phyloP scores from a whole-genome alignment of 139 green algal species.

The Deuterostichococcus epilithicus region DNA sequence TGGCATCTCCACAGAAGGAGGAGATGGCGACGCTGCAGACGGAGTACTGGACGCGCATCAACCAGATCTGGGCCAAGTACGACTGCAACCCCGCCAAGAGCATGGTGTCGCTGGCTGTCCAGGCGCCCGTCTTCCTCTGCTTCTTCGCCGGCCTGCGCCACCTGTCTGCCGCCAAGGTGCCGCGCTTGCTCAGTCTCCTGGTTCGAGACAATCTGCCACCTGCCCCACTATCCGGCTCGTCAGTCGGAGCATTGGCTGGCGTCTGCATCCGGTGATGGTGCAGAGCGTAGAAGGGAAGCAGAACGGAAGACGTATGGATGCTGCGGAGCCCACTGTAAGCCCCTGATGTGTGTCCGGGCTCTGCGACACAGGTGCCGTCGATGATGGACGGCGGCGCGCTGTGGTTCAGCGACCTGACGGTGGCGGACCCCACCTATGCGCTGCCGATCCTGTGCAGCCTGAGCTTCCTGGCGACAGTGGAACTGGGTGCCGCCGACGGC shows the following conservation, averaged over 20 bases:
- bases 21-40: not conserved
- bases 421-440: constrained; percentile 68
- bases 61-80: constrained; percentile 51
- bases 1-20: not conserved
- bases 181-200: too few species aligned
- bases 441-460: constrained; percentile 67
- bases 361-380: constrained; percentile 56
- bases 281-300: not conserved
- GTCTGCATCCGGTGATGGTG: constrained; percentile 10
- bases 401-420: constrained; percentile 85
- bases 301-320: too few species aligned
- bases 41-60: constrained; percentile 37
- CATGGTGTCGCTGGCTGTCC: constrained; percentile 35
- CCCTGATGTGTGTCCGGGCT: too few species aligned
- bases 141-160: constrained; percentile 63
- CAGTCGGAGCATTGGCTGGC: too few species aligned
- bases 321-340: too few species aligned
- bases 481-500: constrained; percentile 63
- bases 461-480: constrained; percentile 69
- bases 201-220: too few species aligned
- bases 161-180: constrained; percentile 40
- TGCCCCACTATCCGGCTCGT: too few species aligned
- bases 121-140: constrained; percentile 65
- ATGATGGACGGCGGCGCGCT: constrained; percentile 61
- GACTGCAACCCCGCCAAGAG: constrained; percentile 53